Evolutionary conservation across 768 basidiomycete genomes (phyloP), one percentile per base, ranked within the genome.

Genomic region (Leucosporidium creatinivorum): DNA sequence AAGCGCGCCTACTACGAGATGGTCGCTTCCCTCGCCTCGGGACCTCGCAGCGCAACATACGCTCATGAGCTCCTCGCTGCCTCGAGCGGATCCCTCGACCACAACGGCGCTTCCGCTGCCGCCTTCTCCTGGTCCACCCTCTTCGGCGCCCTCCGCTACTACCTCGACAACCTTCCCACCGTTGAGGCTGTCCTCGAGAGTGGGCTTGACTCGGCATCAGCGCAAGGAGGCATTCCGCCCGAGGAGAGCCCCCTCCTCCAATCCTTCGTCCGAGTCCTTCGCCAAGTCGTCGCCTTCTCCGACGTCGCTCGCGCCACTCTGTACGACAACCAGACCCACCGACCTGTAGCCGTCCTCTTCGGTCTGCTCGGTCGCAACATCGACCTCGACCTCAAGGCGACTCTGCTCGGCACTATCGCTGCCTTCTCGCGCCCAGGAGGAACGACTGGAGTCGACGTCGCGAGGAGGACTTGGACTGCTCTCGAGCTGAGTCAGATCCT

Each of bases 381-480:
- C n/a, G 89, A 91, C 1, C 81, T 93, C n/a, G 90, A 93, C 73
- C 81, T 94, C 59, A 94, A 94, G 72, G 92, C 90, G 8, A 85
- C 88, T 0, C 80, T 93, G 5, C 89, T 93, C 69, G 85, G 89
- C 51, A 85, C 89, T 0, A 80, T 93, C 12, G 84, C 88, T 9
- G 85, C 90, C 2, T 93, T 94, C 79, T 89, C 89, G 68, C 83
- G 85, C 62, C 87, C 90, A 10, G 90, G 89, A 0, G 73, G 71
- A 1, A 50, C 72, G 10, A 63, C 75, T 28, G 90, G 89, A 9
- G 84, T 87, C 18, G 89, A 93, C 74, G 84, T 92, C 49, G 90
- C 89, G 77, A 85, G 85, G 75, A 84, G 85, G 6, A 85, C 92
- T 0, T 93, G 91, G 92, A 82, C 82, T 1, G 77, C 88, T 58